Evolutionary conservation across 768 basidiomycete genomes (phyloP), one percentile per base, ranked within the genome.

Genomic region (Lactarius evosmus): DNA sequence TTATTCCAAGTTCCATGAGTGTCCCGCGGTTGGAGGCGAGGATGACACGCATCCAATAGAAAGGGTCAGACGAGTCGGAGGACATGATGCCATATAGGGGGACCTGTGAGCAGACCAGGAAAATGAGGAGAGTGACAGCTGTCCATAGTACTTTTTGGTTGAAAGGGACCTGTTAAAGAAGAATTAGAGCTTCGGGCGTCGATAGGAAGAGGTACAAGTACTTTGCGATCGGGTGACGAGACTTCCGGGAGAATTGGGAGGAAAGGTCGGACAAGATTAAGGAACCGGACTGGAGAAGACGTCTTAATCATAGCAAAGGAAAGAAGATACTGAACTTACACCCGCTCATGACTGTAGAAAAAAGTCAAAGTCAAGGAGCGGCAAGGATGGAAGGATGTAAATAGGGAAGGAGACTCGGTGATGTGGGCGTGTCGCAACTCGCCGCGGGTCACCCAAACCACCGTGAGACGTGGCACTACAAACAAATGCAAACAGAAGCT

Each of bases 11-110:
- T 78, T 99, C 97, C 97, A 99, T 99, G 66, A 98, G 88, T 1
- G 97, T 98, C 67, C 97, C 97, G 65, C 96, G 86, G 80, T 98
- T 98, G 7, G 94, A 97, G 27, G 97, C 96, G 65, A 99, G 85
- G 78, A 99, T 98, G 79, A 96, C 96, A 78, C 96, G 92, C 90
- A 98, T 95, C 97, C 96, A 98, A 81, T 97, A 98, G 49, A 99
- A 86, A 16, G 97, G 97, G 79, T 99, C 96, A 60, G 94, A 94
- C 69, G 95, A 97, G 83, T 99, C 96, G 64, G 95, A 97, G 32
- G 94, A 97, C 88, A 98, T 96, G 85, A 99, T 98, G 67, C 97
- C 97, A 77, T 98, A 99, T 53, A 99, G 83, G 7, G 97, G 97
- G 34, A 98, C 96, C 79, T 98, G 97, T 30, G 95, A 98, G 83